Percentiles rank a stretch among this genome's conserved stretches.
Conservation (phyloP, 202 grass and related monocot species). For the Zoysia matrella region DNA sequence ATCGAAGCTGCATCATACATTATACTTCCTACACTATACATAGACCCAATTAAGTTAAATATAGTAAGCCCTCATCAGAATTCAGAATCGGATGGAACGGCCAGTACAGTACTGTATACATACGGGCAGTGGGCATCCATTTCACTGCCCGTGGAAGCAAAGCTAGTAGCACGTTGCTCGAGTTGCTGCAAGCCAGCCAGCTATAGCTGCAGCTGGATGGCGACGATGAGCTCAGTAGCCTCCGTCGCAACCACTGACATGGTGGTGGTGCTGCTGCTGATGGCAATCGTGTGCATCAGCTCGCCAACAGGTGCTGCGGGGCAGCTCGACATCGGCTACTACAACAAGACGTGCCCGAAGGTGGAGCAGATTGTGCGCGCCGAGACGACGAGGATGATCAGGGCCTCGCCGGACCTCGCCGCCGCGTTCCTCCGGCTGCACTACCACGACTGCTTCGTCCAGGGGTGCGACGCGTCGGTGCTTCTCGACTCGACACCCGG, state of each 20-base stretch:
- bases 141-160: slow-evolving; percentile 5
- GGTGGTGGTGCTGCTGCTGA: background rate
- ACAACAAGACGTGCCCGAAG: slow-evolving; percentile 60
- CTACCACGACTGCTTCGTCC: slow-evolving; percentile 96
- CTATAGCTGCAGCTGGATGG: slow-evolving; percentile 20
- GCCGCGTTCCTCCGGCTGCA: slow-evolving; percentile 60
- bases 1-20: slow-evolving; percentile 11
- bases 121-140: slow-evolving; percentile 13
- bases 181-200: background rate
- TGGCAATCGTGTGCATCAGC: no score
- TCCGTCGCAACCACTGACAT: background rate
- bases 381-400: slow-evolving; percentile 54
- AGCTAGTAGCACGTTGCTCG: background rate
- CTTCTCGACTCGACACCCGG: slow-evolving; percentile 65
- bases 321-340: slow-evolving; percentile 52
- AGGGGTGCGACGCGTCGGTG: slow-evolving; percentile 86
- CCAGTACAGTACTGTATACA: background rate
- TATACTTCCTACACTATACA: background rate
- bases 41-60: background rate
- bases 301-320: background rate
- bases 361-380: slow-evolving; percentile 62
- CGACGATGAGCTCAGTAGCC: background rate
- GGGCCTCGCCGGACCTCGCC: slow-evolving; percentile 48
- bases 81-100: no score
- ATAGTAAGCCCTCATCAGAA: background rate